These are phyloP conservation scores for Backusella macrospora DNA, from an alignment of 192 early-diverging fungal genomes.

Conservation along the genomic window DNA sequence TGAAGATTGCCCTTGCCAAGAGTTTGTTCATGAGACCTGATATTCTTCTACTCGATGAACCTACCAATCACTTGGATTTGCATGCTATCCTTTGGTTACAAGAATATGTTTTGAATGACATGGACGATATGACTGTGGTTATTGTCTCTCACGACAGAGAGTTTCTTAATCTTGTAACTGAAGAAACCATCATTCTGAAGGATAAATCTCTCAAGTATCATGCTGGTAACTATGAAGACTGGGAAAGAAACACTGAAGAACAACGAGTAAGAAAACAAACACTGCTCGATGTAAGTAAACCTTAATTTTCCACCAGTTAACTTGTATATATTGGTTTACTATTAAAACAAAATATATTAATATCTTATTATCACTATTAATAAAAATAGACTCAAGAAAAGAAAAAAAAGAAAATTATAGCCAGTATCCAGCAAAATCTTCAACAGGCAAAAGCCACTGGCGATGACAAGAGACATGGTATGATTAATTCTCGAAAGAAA, in stretches of 20 bases:
- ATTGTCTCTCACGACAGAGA: conserved; percentile 90
- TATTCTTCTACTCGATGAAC: conserved; percentile 86
- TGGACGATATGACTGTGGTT: conserved; percentile 64
- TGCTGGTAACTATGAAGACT: conserved; percentile 87
- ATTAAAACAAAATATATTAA: not conserved
- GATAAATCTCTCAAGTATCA: conserved; percentile 76
- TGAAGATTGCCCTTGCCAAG: conserved; percentile 83
- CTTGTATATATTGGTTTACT: not conserved
- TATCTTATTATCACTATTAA: not conserved
- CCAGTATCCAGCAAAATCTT: conserved; percentile 78
- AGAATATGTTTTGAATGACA: conserved; percentile 65
- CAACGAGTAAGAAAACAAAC: conserved; percentile 69
- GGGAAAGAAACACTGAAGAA: conserved; percentile 74
- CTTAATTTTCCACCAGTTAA: not conserved
- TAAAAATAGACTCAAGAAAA: conserved; percentile 56
- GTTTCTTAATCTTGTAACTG: conserved; percentile 79
- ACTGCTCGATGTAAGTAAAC: conserved; percentile 45
- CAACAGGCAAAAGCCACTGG: conserved; percentile 72
- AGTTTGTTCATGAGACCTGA: conserved; percentile 84
- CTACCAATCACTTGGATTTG: conserved; percentile 89
- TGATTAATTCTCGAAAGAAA: conserved; percentile 79
- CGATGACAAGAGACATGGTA: conserved; percentile 80
- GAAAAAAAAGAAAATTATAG: conserved; percentile 71
- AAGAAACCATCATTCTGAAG: conserved; percentile 77
- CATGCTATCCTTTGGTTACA: conserved; percentile 93